Conservation (phyloP, 345 rosid species). For the Erysimum cheiranthoides region DNA sequence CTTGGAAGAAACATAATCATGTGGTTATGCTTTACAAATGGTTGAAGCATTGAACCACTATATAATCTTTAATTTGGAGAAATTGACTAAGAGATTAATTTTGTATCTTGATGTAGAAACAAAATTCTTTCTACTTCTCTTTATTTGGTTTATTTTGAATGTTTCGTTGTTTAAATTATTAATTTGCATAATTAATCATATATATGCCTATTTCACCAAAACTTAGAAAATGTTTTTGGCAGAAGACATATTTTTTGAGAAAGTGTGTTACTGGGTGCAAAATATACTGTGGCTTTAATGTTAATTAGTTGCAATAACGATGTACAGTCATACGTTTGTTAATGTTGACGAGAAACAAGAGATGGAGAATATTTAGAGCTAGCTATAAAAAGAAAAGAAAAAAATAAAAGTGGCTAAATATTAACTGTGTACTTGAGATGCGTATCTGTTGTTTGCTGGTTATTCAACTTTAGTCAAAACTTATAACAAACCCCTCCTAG, state of each 20-base stretch:
- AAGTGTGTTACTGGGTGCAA: neutral
- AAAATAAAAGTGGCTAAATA: neutral
- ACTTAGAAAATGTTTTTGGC: neutral
- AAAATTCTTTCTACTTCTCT: no score
- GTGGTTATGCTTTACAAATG: neutral
- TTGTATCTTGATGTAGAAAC: neutral
- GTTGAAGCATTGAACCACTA: neutral
- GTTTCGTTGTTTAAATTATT: neutral
- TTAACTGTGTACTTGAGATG: constrained; percentile 3
- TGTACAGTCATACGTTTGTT: neutral
- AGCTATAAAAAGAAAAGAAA: constrained; percentile 29
- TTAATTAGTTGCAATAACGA: constrained; percentile 17
- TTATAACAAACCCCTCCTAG: constrained; percentile 17
- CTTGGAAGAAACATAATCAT: neutral
- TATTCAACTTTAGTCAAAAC: constrained; percentile 17
- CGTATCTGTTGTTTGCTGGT: constrained; percentile 28
- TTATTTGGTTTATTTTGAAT: constrained; percentile 3
- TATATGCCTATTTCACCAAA: neutral
- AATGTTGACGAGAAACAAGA: constrained; percentile 18
- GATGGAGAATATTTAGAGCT: neutral
- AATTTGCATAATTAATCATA: neutral
- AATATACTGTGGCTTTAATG: neutral
- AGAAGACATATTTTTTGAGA: neutral
- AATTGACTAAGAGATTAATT: neutral
- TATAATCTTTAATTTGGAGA: neutral